Evolutionary conservation across 2,329 filamentous ascomycete species (phyloP), one percentile per base, ranked within the genome.

Genomic region (Sarocladium kiliense): DNA sequence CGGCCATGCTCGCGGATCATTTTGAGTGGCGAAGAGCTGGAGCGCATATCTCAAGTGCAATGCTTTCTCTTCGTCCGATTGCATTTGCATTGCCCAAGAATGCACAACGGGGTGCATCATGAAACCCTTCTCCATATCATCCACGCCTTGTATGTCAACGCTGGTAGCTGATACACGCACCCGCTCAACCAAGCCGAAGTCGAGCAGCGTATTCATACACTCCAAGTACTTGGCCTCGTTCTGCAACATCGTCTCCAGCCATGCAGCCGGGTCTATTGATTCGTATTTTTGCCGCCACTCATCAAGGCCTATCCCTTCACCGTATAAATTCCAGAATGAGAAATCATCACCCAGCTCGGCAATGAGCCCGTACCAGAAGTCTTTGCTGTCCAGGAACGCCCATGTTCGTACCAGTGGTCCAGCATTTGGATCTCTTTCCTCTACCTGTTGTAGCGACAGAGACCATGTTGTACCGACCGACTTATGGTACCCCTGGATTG

Each of bases 61-160:
- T 3, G 11, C 4, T 18, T 26, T 41, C 12, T 53, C 50, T 7
- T 12, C 14, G 5, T 55, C 55, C 18, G 16, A 47, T 32, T 58
- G 37, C 37, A 55, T 51, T 19, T 56, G 54, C 49, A 55, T 59
- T 51, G 58, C 49, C 60, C 58, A 64, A 57, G 55, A 56, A 39
- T 64, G 58, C 36, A 63, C 61, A 16, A 63, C 61, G n/a, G 58
- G 62, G 54, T 64, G 59, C 56, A 64, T 62, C 30, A 54, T 54
- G 47, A 61, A 59, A 58, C 57, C 56, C 9, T 55, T 54, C 37
- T 39, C 34, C 25, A 53, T 39, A 12, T 53, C 56, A 36, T 57
- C 47, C 51, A 44, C 11, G 54, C 34, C 54, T 63, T 57, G 56
- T 61, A 62, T 54, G 61, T 62, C 44, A 59, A 61, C 30, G 5